Evolutionary conservation across 345 rosid species (phyloP), one percentile per base, ranked within the genome.

Genomic region (Bruguiera sexangula): DNA sequence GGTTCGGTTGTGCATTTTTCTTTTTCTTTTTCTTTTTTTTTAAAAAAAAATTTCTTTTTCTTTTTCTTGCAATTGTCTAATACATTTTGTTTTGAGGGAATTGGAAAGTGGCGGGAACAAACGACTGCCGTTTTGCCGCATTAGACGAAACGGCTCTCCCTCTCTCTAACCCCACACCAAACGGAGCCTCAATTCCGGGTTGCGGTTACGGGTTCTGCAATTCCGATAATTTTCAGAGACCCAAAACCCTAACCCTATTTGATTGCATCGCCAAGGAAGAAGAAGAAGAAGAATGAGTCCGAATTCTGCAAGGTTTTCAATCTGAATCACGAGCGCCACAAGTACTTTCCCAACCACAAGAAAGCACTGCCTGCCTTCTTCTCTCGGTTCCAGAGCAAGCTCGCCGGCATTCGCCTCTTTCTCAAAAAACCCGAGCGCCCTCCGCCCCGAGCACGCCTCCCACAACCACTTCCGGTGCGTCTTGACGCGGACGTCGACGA

Each of bases 231-330:
- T 53, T 30, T 8, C 20, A 16, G 20, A 57, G 27, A 29, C 2
- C 9, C 26, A 65, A 65, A 31, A 66, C 67, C 62, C 48, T 60
- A 37, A 36, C 22, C 37, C 55, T 53, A 15, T 6, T 51, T 3
- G 29, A 43, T 43, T 43, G 50, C 18, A 43, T 43, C 50, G 50
- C 4, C 50, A 15, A 50, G 52, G 31, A 36, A 59, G 67, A 68
- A 67, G 54, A 68, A 67, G 54, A 73, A 70, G 73, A 74, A 74
- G 73, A 78, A 67, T 48, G 85, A 79, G 51, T 78, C 84, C 74
- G 97, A 89, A 81, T 85, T 83, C 75, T 89, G 98, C 84, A 86
- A 85, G 59, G 90, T 84, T 1, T 95, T 97, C 77, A 69, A 77
- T 20, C 66, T 82, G 63, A 91, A 92, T 64, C 94, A 88, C 72